Evolutionary conservation across 306 rosid genomes (phyloP).

Genomic region (Phaseolus lunatus): DNA sequence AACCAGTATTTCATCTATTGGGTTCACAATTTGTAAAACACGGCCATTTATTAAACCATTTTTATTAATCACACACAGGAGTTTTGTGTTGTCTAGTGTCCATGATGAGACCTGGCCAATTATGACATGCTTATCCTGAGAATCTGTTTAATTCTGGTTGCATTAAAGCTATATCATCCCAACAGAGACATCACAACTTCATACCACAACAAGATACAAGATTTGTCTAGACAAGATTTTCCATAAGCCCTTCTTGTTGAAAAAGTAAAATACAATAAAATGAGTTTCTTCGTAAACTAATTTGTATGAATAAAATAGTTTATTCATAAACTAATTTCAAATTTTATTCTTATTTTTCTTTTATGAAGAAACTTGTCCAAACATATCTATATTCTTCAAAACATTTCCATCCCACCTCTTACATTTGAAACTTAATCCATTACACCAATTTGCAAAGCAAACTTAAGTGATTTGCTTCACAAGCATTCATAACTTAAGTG

Average conservation of each 20-base stretch:
- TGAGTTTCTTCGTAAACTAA: no score
- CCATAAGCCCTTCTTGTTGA: no score
- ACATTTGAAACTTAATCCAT: conserved; percentile 9
- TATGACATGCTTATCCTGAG: background rate
- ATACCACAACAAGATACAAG: background rate
- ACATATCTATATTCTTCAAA: background rate
- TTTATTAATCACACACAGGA: background rate
- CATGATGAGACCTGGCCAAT: background rate
- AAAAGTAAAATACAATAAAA: no score
- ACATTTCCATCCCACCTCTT: background rate
- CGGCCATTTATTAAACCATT: background rate
- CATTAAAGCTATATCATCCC: background rate
- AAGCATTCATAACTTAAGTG: background rate
- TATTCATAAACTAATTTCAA: no score
- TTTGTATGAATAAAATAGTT: no score
- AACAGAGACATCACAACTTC: conserved; percentile 12
- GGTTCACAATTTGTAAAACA: background rate
- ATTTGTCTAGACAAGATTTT: no score
- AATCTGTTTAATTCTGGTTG: background rate
- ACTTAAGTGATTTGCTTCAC: conserved; percentile 2
- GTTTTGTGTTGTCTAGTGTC: background rate
- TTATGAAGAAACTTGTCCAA: no score
- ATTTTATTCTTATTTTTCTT: no score
- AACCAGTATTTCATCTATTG: background rate
- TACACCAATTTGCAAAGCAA: conserved; percentile 5